These are phyloP conservation scores for Leptosphaerulina australis DNA, from an alignment of 2,329 filamentous ascomycete genomes.

Conservation along the genomic window DNA sequence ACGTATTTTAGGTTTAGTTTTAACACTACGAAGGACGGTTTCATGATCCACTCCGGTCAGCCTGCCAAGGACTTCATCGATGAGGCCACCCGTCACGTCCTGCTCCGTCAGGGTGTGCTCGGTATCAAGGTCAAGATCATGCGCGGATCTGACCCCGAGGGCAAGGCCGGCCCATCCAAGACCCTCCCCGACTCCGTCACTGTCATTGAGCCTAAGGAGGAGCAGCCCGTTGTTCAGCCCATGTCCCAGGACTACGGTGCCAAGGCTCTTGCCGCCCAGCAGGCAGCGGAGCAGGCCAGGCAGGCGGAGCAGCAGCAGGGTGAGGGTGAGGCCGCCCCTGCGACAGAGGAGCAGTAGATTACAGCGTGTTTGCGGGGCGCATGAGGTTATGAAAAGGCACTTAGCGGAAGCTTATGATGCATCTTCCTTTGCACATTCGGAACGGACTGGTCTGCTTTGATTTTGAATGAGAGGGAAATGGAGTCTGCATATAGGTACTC, in stretches of 20 bases:
- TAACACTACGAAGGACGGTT: conserved; percentile 71
- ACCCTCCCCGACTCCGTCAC: conserved; percentile 97
- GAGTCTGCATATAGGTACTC: conserved; percentile 45
- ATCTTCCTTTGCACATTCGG: conserved; percentile 43
- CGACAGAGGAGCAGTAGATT: conserved; percentile 41
- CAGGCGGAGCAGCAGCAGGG: conserved; percentile 62
- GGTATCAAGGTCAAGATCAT: conserved; percentile 99
- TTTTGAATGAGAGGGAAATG: conserved; percentile 29
- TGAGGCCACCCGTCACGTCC: conserved; percentile 96
- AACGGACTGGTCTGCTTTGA: conserved; percentile 38
- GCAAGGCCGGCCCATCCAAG: conserved; percentile 98
- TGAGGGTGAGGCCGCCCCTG: conserved; percentile 54
- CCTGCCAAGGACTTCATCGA: conserved; percentile 99
- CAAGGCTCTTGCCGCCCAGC: conserved; percentile 75
- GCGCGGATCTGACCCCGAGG: conserved; percentile 98
- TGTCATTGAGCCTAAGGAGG: conserved; percentile 99
- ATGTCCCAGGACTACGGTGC: conserved; percentile 98
- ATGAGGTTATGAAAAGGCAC: conserved; percentile 42
- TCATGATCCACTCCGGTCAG: conserved; percentile 99
- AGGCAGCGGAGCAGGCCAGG: conserved; percentile 68
- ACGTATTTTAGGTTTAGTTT: conserved; percentile 6
- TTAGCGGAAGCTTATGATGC: conserved; percentile 37
- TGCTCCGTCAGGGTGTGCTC: conserved; percentile 98
- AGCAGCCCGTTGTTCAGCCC: conserved; percentile 92
- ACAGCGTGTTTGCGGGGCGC: conserved; percentile 32